Percentiles rank a stretch among this genome's conserved stretches.
Conservation (phyloP, 2,329 filamentous ascomycete species). For the Xylaria sp. region DNA sequence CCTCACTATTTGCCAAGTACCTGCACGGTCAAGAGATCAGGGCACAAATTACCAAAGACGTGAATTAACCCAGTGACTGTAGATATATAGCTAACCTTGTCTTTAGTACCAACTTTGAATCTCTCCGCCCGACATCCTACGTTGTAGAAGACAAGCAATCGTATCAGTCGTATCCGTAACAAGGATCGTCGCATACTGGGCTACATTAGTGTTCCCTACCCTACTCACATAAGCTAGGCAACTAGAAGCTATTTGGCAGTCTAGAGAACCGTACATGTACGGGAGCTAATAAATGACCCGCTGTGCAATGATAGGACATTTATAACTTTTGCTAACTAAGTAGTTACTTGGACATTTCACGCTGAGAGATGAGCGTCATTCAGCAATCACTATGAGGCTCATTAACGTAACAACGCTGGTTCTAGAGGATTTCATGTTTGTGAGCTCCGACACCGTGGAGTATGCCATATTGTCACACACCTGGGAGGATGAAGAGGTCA, state of each 20-base stretch:
- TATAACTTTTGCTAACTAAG: not conserved
- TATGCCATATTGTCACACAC: slow-evolving; percentile 23
- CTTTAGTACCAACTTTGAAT: not conserved
- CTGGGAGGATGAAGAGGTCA: slow-evolving; percentile 15
- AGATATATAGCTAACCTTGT: too few relatives aligned
- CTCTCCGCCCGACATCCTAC: not conserved
- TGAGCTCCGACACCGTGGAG: not conserved
- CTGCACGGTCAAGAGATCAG: too few relatives aligned
- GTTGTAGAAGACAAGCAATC: too few relatives aligned
- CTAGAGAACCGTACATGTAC: not conserved
- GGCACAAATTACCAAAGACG: too few relatives aligned
- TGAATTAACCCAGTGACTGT: too few relatives aligned
- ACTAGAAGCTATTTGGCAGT: not conserved
- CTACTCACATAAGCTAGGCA: not conserved
- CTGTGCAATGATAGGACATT: not conserved
- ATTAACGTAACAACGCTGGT: slow-evolving; percentile 3
- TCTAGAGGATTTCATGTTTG: slow-evolving; percentile 10
- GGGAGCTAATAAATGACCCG: not conserved
- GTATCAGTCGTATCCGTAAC: not conserved
- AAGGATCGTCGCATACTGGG: not conserved
- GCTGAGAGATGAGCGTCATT: too few relatives aligned
- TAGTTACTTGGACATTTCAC: too few relatives aligned
- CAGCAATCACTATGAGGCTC: slow-evolving; percentile 5
- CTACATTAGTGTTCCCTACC: not conserved
- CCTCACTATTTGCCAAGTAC: too few relatives aligned